Evolutionary conservation across 1,284 basidiomycete species (phyloP).

Genomic region (Exobasidium cylindrosporum): DNA sequence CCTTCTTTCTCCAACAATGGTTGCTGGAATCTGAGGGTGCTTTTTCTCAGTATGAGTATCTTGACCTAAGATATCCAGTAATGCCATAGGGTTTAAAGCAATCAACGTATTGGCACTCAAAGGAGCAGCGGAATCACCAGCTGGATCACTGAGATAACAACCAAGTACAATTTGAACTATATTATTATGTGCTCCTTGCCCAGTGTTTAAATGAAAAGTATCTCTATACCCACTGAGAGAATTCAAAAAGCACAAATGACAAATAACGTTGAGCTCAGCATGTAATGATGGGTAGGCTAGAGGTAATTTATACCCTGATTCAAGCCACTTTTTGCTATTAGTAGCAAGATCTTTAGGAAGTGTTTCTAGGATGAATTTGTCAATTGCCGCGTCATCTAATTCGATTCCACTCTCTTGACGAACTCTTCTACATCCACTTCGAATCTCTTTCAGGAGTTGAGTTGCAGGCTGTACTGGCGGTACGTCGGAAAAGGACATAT

Average conservation of each 20-base stretch:
- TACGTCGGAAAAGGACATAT: constrained; percentile 7
- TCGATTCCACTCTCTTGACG: not conserved
- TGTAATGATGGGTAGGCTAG: constrained; percentile 9
- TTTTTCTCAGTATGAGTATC: constrained; percentile 62
- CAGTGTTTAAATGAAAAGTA: constrained; percentile 38
- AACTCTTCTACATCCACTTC: not conserved
- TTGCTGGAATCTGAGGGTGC: constrained; percentile 66
- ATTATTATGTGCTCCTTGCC: constrained; percentile 42
- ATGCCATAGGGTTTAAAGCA: constrained; percentile 19
- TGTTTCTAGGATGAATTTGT: not conserved
- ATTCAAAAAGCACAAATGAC: constrained; percentile 44
- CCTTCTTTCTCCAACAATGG: constrained; percentile 66
- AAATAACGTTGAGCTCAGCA: constrained; percentile 46
- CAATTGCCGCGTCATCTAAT: constrained; percentile 1
- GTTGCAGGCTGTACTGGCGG: not conserved
- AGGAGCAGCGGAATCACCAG: constrained; percentile 8
- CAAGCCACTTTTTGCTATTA: not conserved
- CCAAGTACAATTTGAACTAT: constrained; percentile 37
- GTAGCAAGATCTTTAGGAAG: not conserved
- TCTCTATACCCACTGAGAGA: constrained; percentile 40
- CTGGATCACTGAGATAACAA: constrained; percentile 28
- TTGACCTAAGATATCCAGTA: constrained; percentile 38
- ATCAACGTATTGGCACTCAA: constrained; percentile 24
- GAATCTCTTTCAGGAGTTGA: not conserved
- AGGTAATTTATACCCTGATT: constrained; percentile 4